Evolutionary conservation across 2,329 filamentous ascomycete species (phyloP).

Genomic region (Colletotrichum liaoningense): DNA sequence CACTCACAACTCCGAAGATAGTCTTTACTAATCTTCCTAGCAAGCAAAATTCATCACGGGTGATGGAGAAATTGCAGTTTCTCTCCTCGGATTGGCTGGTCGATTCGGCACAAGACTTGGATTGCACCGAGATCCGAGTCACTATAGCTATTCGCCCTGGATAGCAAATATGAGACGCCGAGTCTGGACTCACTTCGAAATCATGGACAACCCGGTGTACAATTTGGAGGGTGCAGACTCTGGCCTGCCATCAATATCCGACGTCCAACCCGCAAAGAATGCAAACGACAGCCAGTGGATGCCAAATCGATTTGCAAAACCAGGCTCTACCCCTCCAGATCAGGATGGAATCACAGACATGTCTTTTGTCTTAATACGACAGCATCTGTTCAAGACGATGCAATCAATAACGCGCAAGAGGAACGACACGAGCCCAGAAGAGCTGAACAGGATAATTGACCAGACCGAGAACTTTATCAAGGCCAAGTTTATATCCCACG

Average conservation of each 20-base stretch:
- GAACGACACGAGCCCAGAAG: constrained; percentile 17
- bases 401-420: constrained; percentile 4
- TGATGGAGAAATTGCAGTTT: constrained; percentile 23
- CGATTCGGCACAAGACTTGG: constrained; percentile 28
- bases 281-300: constrained; percentile 37
- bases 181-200: constrained; percentile 30
- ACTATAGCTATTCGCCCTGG: constrained; percentile 31
- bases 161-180: constrained; percentile 24
- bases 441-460: constrained; percentile 19
- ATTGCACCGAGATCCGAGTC: constrained; percentile 28
- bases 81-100: constrained; percentile 25
- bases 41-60: constrained; percentile 30
- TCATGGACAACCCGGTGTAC: constrained; percentile 35
- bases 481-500: constrained; percentile 28
- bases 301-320: constrained; percentile 33
- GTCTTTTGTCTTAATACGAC: constrained; percentile 34
- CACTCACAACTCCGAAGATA: not conserved
- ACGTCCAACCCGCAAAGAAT: constrained; percentile 29
- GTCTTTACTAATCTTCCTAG: not conserved
- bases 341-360: constrained; percentile 37
- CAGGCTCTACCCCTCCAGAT: constrained; percentile 32
- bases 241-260: constrained; percentile 28
- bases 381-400: constrained; percentile 17
- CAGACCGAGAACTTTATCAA: constrained; percentile 21
- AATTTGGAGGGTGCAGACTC: constrained; percentile 37